Conservation (phyloP, 352 stramenopile genomes). For the Pythium guiyangense region DNA sequence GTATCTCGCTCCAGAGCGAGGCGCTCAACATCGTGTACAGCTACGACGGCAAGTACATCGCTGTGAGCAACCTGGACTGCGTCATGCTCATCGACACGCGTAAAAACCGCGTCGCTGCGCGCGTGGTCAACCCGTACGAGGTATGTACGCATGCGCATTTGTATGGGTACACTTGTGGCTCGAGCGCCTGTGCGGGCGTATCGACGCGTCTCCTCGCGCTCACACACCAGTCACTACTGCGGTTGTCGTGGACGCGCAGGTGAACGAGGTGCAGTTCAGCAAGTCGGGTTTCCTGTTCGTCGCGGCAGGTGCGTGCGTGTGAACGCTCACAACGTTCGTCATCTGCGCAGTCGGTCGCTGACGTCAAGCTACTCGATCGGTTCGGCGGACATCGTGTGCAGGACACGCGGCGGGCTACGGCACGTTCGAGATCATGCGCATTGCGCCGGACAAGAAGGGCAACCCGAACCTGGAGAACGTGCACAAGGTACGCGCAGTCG, state of each 20-base stretch:
- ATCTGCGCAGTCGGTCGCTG: too few species aligned
- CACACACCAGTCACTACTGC: not conserved
- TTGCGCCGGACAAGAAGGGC: constrained; percentile 72
- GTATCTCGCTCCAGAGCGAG: constrained; percentile 67
- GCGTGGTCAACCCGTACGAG: constrained; percentile 80
- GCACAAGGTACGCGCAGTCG: constrained; percentile 49
- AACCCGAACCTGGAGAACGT: constrained; percentile 80
- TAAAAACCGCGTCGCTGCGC: constrained; percentile 74
- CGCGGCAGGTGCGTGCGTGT: constrained; percentile 31
- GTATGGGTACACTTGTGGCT: not conserved
- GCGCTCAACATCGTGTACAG: constrained; percentile 79
- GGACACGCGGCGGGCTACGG: constrained; percentile 69
- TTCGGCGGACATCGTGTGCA: not conserved
- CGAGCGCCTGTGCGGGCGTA: not conserved
- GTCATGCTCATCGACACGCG: constrained; percentile 79
- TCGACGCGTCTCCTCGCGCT: not conserved
- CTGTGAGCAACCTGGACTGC: constrained; percentile 66
- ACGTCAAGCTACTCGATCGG: too few species aligned
- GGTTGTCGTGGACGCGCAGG: constrained; percentile 10
- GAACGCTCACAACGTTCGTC: too few species aligned
- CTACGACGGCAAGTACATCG: constrained; percentile 78
- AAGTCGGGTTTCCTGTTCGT: constrained; percentile 76
- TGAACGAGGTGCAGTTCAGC: constrained; percentile 83
- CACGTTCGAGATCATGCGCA: constrained; percentile 82
- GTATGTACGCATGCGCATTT: constrained; percentile 8